Evolutionary conservation across 1,284 basidiomycete species (phyloP), one percentile per base, ranked within the genome.

Genomic region (Neonothopanus nambi): DNA sequence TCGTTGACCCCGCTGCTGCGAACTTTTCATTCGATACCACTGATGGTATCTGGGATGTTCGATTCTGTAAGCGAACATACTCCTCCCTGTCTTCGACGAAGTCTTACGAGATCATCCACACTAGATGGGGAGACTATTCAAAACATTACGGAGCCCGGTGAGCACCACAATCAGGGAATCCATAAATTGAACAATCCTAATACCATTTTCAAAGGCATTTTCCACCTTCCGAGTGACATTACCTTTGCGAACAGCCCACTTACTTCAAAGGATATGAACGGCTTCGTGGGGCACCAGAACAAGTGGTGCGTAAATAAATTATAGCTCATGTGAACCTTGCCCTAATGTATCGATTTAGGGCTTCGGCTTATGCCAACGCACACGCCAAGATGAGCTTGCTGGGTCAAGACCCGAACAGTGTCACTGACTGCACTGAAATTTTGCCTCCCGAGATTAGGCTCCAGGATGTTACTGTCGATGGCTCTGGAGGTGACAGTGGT

Each of bases 381-480:
- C 59, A 60, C 30, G 48, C 46, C 15, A 52, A 55, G 18, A 59
- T 60, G 59, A 55, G 52, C 36, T 21, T 57, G 1, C 46, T 60
- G 3, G 59, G 59, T 1, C 41, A 53, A 13, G 35, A 59, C n/a
- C 24, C 37, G 37, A 21, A 28, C 17, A 36, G 13, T n/a, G 51
- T 61, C 26, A 57, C 48, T 5, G 39, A 59, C 8, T 61, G 59
- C 45, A 59, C 55, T 5, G 57, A 60, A 43, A 40, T 61, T 5
- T 47, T 61, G 42, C 59, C 59, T 12, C 20, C 36, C 12, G 41
- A 44, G 44, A 61, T 61, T 26, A 49, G 59, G 13, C 52, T 61
- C 6, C n/a, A 26, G 23, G 38, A 51, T 13, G 18, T 51, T 6
- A 30, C 28, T 23, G 13, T 17, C 7, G n/a, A 8, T 11, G 35